Base-by-base conservation (phyloP, 2,329 filamentous ascomycete genomes). In the Neonectria hederae region DNA sequence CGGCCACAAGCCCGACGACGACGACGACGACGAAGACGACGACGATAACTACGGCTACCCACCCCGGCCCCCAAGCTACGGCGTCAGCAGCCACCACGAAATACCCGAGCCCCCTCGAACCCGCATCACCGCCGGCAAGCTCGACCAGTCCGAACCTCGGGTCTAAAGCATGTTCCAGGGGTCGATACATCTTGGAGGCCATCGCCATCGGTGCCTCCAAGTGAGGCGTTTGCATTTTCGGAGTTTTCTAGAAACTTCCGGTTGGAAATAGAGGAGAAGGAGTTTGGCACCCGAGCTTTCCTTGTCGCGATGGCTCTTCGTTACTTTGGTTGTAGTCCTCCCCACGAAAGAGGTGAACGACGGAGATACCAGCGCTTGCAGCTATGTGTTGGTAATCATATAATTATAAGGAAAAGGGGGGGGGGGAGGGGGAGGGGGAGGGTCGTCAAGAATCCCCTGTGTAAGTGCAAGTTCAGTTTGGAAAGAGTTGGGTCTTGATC, bases 71-170 rank as follows among this genome's bases (percentile, higher is more conserved):
- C 43, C 54, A 5, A 65, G 56, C n/a, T 72, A 67, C 32, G 51
- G 55, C 24, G 42, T 63, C 8, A 58, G 43, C 24, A 53, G 30
- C 19, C 69, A 53, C 14, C 48, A 53, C 13, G 67, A 74, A 30
- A 48, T 61, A 14, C 11, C 62, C n/a, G 64, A 68, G 24, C 66
- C 71, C 7, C 67, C 71, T 3, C 65, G 68, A 52, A 73, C 71
- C 19, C 72, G 60, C 52, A 75, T 76, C 51, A 70, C 72, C 11
- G 72, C 60, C 9, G 74, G 74, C 40, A 48, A 63, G 30, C 17
- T 9, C 32, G 46, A 13, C 4, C 46, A 55, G 43, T 24, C 28
- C 17, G 48, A 51, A 14, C 13, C 49, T 19, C 42, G 54, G 4
- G 38, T n/a, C 17, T 28, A 22, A 28, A 38, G 19, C 35, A 30